Conservation (phyloP, 1,284 basidiomycete genomes). For the Inonotus hispidus region DNA sequence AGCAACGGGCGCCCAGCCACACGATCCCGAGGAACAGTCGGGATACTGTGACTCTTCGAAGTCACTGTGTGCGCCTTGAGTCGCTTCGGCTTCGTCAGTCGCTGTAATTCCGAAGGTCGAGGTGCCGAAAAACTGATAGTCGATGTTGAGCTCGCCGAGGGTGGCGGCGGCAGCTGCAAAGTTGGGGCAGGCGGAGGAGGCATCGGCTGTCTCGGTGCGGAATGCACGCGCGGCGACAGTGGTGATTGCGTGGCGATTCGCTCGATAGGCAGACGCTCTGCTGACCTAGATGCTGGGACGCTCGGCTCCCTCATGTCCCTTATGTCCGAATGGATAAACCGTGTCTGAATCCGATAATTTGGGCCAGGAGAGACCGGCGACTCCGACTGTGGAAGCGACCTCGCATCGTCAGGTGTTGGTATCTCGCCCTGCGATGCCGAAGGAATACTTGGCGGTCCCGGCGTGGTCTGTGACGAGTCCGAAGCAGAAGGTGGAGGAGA, state of each 20-base stretch:
- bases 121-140: constrained; percentile 19
- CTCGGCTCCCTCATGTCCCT: not conserved
- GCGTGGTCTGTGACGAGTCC: constrained; percentile 23
- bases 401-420: not conserved
- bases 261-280: not conserved
- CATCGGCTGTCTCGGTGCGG: not conserved
- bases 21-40: constrained; percentile 64
- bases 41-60: constrained; percentile 67
- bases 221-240: constrained; percentile 1
- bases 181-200: constrained; percentile 2
- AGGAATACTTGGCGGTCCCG: constrained; percentile 5
- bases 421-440: not conserved
- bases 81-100: constrained; percentile 60
- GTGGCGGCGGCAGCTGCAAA: not conserved
- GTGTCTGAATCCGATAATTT: not conserved
- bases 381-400: constrained; percentile 18
- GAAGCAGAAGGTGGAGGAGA: not conserved
- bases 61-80: constrained; percentile 74
- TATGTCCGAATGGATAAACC: not conserved
- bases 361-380: constrained; percentile 26
- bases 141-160: not conserved
- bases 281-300: no score
- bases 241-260: not conserved
- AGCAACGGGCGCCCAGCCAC: constrained; percentile 57
- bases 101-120: constrained; percentile 37